These are phyloP conservation scores for Lophiotrema nucula DNA, from an alignment of 495 filamentous ascomycete species.

Conservation along the genomic window DNA sequence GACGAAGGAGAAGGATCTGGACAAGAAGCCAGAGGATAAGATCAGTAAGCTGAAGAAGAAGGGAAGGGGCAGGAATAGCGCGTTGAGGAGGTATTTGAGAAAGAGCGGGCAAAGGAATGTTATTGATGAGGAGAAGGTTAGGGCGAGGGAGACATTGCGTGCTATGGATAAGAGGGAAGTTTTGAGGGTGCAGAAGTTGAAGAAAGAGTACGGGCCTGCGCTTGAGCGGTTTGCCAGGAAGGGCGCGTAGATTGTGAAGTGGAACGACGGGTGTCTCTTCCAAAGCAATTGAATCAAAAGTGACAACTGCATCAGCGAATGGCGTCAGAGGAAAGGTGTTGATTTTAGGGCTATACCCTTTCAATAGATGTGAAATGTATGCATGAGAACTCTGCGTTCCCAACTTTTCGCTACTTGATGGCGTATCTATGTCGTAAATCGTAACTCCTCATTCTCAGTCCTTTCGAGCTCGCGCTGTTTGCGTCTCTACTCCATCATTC, in stretches of 20 bases:
- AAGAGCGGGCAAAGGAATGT: slow-evolving; percentile 90
- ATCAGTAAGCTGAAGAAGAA: slow-evolving; percentile 68
- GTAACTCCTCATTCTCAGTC: too few species aligned
- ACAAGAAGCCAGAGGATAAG: slow-evolving; percentile 66
- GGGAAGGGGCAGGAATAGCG: slow-evolving; percentile 88
- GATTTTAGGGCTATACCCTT: too few species aligned
- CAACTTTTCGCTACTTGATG: too few species aligned
- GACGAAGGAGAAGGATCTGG: slow-evolving; percentile 70
- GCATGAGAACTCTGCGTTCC: too few species aligned
- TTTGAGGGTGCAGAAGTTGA: slow-evolving; percentile 60
- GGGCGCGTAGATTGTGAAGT: slow-evolving; percentile 28
- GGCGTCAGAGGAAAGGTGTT: too few species aligned
- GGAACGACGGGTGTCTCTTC: too few species aligned
- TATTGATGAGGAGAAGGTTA: slow-evolving; percentile 79
- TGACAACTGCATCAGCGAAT: slow-evolving; percentile 1
- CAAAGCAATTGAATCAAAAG: slow-evolving; percentile 1
- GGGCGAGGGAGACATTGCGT: slow-evolving; percentile 65
- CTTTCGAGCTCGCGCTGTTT: too few species aligned
- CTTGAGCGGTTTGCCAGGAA: slow-evolving; percentile 66
- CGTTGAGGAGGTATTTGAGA: slow-evolving; percentile 77
- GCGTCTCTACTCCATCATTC: too few species aligned
- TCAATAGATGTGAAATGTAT: too few species aligned
- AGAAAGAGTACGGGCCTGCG: slow-evolving; percentile 67
- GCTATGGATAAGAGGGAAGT: slow-evolving; percentile 61
- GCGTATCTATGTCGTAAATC: too few species aligned